Evolutionary conservation across 495 filamentous ascomycete species (phyloP).

Genomic region (Penicillium turbatum): DNA sequence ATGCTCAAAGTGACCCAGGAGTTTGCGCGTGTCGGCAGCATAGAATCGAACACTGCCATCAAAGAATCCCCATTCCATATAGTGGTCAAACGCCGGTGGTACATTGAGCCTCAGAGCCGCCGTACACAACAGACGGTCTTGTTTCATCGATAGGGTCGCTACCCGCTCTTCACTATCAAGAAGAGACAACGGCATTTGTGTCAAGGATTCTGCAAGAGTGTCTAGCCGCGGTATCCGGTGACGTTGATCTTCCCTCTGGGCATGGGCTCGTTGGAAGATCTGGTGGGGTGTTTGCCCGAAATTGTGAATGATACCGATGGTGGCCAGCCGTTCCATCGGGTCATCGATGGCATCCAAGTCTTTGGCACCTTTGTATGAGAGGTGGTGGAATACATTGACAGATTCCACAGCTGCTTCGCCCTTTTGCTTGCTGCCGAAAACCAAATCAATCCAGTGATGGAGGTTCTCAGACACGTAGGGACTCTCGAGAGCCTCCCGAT

Average conservation of each 20-base stretch:
- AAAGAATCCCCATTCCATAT: conserved; percentile 92
- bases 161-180: conserved; percentile 78
- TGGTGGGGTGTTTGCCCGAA: conserved; percentile 97
- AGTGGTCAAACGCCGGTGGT: conserved; percentile 81
- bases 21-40: conserved; percentile 67
- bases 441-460: conserved; percentile 92
- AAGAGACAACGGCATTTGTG: conserved; percentile 74
- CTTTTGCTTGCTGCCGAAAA: conserved; percentile 93
- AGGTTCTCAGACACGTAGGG: conserved; percentile 87
- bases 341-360: conserved; percentile 91
- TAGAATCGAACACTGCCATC: conserved; percentile 92
- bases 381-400: conserved; percentile 91
- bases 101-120: conserved; percentile 79
- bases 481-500: conserved; percentile 90
- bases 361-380: conserved; percentile 90
- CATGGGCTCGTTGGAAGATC: conserved; percentile 79
- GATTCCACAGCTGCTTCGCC: conserved; percentile 89
- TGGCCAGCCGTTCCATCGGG: conserved; percentile 74
- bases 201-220: conserved; percentile 69
- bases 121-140: conserved; percentile 82
- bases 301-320: conserved; percentile 95
- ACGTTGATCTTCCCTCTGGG: conserved; percentile 59
- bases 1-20: conserved; percentile 85
- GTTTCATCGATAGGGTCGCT: conserved; percentile 73
- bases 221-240: conserved; percentile 67